A percentile compares a stretch with the other conserved stretches of the same genome.
Conservation (phyloP, 2,329 filamentous ascomycete species). For the Hypomyces rosellus region DNA sequence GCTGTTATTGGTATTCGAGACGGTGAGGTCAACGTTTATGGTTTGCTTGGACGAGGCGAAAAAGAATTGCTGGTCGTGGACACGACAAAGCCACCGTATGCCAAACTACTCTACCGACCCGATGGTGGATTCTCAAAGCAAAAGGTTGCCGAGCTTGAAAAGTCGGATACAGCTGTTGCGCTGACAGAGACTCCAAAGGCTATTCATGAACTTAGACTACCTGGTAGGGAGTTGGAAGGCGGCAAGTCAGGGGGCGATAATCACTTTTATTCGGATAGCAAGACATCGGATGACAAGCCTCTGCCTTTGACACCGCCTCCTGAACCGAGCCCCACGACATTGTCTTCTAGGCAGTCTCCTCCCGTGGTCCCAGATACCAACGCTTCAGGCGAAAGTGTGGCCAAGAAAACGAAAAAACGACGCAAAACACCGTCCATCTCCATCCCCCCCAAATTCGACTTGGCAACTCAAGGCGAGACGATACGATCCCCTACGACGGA, state of each 20-base stretch:
- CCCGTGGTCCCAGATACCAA: background rate
- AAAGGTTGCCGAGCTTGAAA: background rate
- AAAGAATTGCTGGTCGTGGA: constrained; percentile 64
- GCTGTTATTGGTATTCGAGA: constrained; percentile 59
- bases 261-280: background rate
- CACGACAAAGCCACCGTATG: constrained; percentile 40
- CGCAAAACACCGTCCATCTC: background rate
- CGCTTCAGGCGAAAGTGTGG: background rate
- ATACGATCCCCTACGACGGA: background rate
- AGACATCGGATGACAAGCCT: background rate
- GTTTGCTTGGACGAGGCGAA: constrained; percentile 61
- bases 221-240: too few species aligned
- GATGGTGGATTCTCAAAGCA: background rate
- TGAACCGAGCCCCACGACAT: background rate
- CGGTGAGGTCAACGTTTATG: constrained; percentile 62
- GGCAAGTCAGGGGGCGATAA: background rate
- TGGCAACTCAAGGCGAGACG: background rate
- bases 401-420: background rate
- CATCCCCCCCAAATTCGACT: background rate
- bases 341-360: background rate
- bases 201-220: too few species aligned
- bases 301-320: background rate
- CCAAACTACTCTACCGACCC: constrained; percentile 34
- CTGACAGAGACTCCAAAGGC: too few species aligned
- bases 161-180: background rate